Evolutionary conservation across 106 monocot genomes (phyloP).

Genomic region (Dioscorea dumetorum): DNA sequence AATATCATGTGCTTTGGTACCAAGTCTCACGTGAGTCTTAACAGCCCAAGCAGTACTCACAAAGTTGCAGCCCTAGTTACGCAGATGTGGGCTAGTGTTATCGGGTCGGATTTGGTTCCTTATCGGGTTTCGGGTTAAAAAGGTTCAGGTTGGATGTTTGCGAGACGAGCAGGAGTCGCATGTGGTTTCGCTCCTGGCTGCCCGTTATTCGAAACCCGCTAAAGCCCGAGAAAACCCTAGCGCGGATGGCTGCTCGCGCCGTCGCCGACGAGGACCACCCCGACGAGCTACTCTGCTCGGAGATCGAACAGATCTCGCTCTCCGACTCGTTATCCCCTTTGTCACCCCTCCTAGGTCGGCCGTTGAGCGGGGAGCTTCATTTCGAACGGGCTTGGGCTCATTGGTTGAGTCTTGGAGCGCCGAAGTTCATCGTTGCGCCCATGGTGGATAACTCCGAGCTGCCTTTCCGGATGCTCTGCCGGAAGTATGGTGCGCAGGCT

Average conservation of each 20-base stretch:
- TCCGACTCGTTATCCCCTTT: conserved; percentile 9
- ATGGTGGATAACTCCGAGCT: conserved; percentile 99
- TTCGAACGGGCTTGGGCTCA: conserved; percentile 85
- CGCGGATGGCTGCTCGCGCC: background rate
- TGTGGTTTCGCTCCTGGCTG: background rate
- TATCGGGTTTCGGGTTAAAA: too few relatives aligned
- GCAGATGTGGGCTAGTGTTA: background rate
- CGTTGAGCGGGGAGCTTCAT: conserved; percentile 21
- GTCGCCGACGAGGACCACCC: conserved; percentile 23
- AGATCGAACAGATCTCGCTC: conserved; percentile 11
- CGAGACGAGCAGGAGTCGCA: background rate
- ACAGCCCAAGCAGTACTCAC: too few relatives aligned
- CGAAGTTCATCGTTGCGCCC: conserved; percentile 75
- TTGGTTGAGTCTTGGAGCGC: conserved; percentile 70
- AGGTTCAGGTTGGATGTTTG: too few relatives aligned
- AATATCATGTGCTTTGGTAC: too few relatives aligned
- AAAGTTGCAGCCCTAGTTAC: too few relatives aligned
- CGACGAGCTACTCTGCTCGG: conserved; percentile 55
- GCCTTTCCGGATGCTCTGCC: conserved; percentile 96
- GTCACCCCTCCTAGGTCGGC: conserved; percentile 6
- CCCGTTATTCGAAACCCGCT: background rate
- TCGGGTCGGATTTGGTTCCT: background rate
- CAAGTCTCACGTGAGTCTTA: too few relatives aligned
- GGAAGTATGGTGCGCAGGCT: conserved; percentile 83
- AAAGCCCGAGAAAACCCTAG: conserved; percentile 21